Evolutionary conservation across 306 rosid species (phyloP).

Genomic region (Morella rubra): DNA sequence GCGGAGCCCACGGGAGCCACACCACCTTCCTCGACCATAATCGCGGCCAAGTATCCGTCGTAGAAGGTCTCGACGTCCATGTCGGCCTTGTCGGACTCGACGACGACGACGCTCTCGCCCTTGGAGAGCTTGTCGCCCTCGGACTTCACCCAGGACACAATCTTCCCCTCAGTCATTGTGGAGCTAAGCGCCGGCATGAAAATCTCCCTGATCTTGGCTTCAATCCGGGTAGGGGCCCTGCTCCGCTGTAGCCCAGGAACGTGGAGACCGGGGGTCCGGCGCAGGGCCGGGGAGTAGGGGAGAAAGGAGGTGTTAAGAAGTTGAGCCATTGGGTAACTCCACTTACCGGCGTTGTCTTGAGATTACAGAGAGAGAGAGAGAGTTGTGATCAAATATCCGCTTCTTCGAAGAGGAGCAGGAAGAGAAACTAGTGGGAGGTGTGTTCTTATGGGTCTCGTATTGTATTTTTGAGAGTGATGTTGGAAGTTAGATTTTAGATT

Average conservation of each 20-base stretch:
- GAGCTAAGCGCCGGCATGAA: constrained; percentile 99
- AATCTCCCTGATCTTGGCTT: constrained; percentile 93
- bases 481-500: neutral
- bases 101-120: constrained; percentile 97
- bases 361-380: constrained; percentile 3
- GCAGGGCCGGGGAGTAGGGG: constrained; percentile 40
- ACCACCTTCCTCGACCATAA: constrained; percentile 89
- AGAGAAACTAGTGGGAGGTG: neutral
- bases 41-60: constrained; percentile 91
- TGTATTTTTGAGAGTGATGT: no score
- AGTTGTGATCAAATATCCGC: no score
- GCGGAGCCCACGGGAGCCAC: constrained; percentile 88
- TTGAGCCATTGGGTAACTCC: constrained; percentile 58
- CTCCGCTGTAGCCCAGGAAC: constrained; percentile 21
- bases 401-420: neutral
- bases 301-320: constrained; percentile 68
- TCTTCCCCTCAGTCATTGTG: constrained; percentile 96
- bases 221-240: constrained; percentile 30
- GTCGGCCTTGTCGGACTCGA: constrained; percentile 97
- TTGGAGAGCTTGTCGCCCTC: constrained; percentile 93
- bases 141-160: constrained; percentile 91
- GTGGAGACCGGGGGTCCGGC: constrained; percentile 16
- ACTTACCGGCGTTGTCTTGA: neutral
- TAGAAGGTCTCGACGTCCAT: constrained; percentile 99
- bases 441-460: neutral